Percentiles rank a stretch among this genome's conserved stretches.
These are phyloP conservation scores for Microthlaspi erraticum DNA, from an alignment of 345 rosid genomes.

Conservation along the genomic window DNA sequence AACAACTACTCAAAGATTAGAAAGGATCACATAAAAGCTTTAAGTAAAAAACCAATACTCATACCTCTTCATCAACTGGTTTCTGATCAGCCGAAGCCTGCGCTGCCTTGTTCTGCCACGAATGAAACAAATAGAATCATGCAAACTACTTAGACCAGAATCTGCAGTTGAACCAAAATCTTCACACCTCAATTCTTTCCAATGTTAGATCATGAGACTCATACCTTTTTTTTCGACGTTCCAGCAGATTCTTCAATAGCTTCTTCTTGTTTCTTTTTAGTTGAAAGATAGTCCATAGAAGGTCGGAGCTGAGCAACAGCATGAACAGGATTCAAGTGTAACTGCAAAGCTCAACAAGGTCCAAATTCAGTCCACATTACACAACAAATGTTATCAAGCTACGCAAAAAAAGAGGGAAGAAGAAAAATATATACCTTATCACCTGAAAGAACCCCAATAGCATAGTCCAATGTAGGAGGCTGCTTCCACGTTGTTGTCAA, in stretches of 20 bases:
- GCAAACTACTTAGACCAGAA: not conserved
- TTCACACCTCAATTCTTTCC: conserved; percentile 20
- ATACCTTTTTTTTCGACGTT: conserved; percentile 71
- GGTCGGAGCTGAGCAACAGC: conserved; percentile 91
- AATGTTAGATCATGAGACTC: conserved; percentile 14
- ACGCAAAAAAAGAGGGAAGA: conserved; percentile 4
- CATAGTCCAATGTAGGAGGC: conserved; percentile 55
- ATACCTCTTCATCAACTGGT: conserved; percentile 61
- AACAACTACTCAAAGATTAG: conserved; percentile 14
- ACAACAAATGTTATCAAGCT: conserved; percentile 28
- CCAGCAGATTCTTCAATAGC: conserved; percentile 50
- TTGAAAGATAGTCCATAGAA: conserved; percentile 53
- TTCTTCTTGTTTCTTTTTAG: conserved; percentile 49
- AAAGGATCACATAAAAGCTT: conserved; percentile 10
- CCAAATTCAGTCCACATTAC: conserved; percentile 16
- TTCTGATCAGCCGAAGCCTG: conserved; percentile 53
- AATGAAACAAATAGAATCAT: conserved; percentile 13
- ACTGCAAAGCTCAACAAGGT: conserved; percentile 60
- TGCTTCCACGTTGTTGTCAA: conserved; percentile 62
- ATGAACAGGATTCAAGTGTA: conserved; percentile 82
- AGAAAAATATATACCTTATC: conserved; percentile 66
- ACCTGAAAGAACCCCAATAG: conserved; percentile 76
- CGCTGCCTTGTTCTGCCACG: conserved; percentile 56
- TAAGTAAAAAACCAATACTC: conserved; percentile 22
- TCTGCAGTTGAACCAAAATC: conserved; percentile 4